Evolutionary conservation across 2,329 filamentous ascomycete species (phyloP).

Genomic region (Clonostachys rosea): DNA sequence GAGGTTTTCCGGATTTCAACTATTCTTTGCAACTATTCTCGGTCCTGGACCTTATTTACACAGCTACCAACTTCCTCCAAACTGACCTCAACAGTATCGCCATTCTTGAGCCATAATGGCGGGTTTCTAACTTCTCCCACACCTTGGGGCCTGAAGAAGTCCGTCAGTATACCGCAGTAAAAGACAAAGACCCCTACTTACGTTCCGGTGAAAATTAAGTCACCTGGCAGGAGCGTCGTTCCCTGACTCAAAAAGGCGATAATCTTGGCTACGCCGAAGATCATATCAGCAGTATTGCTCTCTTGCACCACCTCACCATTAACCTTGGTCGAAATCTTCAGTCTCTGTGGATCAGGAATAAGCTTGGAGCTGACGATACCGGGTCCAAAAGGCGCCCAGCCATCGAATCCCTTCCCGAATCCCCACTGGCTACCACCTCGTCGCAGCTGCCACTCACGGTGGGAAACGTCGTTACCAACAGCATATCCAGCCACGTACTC

Average conservation of each 20-base stretch:
- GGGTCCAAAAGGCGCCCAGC: conserved; percentile 70
- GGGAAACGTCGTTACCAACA: conserved; percentile 75
- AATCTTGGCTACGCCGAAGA: conserved; percentile 55
- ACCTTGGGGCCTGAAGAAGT: conserved; percentile 51
- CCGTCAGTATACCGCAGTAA: not conserved
- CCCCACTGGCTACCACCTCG: conserved; percentile 66
- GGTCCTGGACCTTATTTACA: no score
- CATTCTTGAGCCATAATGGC: conserved; percentile 64
- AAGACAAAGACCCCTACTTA: conserved; percentile 20
- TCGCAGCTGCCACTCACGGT: conserved; percentile 71
- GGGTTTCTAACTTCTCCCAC: conserved; percentile 68
- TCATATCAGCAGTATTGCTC: conserved; percentile 52
- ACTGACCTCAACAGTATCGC: conserved; percentile 65
- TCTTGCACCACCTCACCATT: conserved; percentile 56
- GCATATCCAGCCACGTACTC: conserved; percentile 71
- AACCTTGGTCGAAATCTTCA: conserved; percentile 52
- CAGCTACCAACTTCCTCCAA: conserved; percentile 62
- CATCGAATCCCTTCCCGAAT: conserved; percentile 70
- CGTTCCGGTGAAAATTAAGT: conserved; percentile 64
- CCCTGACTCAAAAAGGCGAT: conserved; percentile 57
- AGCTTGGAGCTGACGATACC: conserved; percentile 58
- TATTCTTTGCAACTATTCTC: no score
- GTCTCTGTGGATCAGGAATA: conserved; percentile 50
- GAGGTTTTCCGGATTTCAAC: no score
- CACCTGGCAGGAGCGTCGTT: conserved; percentile 58